These are phyloP conservation scores for Lachnellula hyalina DNA, from an alignment of 2,329 filamentous ascomycete genomes.

Conservation along the genomic window DNA sequence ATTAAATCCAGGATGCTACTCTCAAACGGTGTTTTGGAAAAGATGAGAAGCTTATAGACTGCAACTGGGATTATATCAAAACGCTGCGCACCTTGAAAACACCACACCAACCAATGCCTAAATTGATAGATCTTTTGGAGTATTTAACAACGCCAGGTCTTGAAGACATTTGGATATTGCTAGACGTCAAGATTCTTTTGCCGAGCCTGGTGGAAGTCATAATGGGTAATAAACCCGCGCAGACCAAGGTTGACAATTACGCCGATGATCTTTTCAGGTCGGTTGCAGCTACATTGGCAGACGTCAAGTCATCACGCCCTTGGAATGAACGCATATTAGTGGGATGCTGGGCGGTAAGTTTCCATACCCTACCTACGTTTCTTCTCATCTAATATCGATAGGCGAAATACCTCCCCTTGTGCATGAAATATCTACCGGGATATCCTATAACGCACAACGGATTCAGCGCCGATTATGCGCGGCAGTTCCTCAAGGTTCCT, in stretches of 20 bases:
- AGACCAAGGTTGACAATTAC: constrained; percentile 60
- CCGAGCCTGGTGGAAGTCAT: neutral
- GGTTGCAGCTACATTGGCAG: constrained; percentile 58
- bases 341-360: constrained; percentile 71
- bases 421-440: constrained; percentile 54
- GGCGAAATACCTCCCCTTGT: constrained; percentile 63
- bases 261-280: constrained; percentile 64
- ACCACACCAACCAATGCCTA: constrained; percentile 68
- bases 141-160: constrained; percentile 61
- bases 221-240: neutral
- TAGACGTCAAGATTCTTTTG: constrained; percentile 75
- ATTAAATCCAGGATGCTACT: constrained; percentile 55
- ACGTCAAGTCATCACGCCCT: constrained; percentile 44
- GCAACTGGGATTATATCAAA: constrained; percentile 68
- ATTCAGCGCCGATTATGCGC: constrained; percentile 53
- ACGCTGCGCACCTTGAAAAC: constrained; percentile 60
- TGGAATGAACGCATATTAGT: constrained; percentile 74
- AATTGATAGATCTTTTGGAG: constrained; percentile 66
- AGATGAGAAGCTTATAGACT: constrained; percentile 65
- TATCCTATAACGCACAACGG: constrained; percentile 64
- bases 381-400: constrained; percentile 27
- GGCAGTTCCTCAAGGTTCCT: constrained; percentile 62
- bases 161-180: constrained; percentile 70
- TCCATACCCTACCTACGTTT: neutral
- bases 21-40: constrained; percentile 78